Percentiles rank a stretch among this genome's conserved stretches.
phyloP scores from a whole-genome alignment of 2,329 filamentous ascomycete genomes.

The Claviceps citrina region DNA sequence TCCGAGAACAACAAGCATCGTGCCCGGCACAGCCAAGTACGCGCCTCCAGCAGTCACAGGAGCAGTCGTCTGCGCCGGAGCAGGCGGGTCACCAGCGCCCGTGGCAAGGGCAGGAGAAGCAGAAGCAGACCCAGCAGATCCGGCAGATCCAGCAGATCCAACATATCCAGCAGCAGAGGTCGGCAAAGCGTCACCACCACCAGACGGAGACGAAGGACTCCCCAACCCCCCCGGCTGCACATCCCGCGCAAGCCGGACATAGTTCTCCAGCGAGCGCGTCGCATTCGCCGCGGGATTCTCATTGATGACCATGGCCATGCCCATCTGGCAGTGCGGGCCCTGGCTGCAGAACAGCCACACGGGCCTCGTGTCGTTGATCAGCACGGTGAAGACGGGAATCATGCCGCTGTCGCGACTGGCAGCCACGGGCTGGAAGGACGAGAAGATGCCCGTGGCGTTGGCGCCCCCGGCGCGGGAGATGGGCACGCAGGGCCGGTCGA shows the following conservation, averaged over 20 bases:
- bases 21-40: constrained; percentile 24
- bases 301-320: constrained; percentile 67
- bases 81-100: background rate
- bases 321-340: constrained; percentile 55
- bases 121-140: constrained; percentile 7
- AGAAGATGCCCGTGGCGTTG: constrained; percentile 46
- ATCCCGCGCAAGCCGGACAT: constrained; percentile 25
- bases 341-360: constrained; percentile 71
- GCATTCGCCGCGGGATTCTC: constrained; percentile 41
- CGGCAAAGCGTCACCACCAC: background rate
- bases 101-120: background rate
- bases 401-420: constrained; percentile 32
- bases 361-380: constrained; percentile 52
- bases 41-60: constrained; percentile 11
- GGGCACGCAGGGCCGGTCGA: constrained; percentile 54
- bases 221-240: constrained; percentile 13
- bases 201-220: background rate
- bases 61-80: constrained; percentile 6
- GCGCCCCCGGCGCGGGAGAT: constrained; percentile 36
- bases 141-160: no score
- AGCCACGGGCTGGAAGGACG: constrained; percentile 49
- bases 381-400: constrained; percentile 55
- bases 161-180: background rate
- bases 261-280: constrained; percentile 34
- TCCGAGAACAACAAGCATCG: constrained; percentile 27